Conservation (phyloP, 2,329 filamentous ascomycete genomes). For the Talaromyces sp. region DNA sequence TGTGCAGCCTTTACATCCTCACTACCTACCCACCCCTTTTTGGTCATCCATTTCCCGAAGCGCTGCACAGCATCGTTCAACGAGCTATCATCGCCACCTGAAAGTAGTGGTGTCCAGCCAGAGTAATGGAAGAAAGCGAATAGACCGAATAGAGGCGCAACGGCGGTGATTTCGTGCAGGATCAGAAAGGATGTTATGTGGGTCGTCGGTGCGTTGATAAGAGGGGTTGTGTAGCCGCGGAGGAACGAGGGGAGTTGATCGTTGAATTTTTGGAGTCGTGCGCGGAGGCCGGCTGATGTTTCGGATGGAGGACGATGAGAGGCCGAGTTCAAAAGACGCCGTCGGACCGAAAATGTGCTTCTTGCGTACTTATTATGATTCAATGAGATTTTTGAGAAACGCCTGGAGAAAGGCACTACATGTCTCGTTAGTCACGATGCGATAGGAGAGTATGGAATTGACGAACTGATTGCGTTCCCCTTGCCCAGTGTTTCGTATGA, state of each 20-base stretch:
- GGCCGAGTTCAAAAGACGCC: slow-evolving; percentile 15
- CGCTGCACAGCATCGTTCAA: slow-evolving; percentile 62
- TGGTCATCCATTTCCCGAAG: slow-evolving; percentile 72
- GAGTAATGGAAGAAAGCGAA: slow-evolving; percentile 77
- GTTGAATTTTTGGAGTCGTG: slow-evolving; percentile 36
- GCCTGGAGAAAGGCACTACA: not conserved
- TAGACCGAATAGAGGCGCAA: slow-evolving; percentile 73
- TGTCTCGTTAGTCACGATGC: not conserved
- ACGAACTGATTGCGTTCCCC: not conserved
- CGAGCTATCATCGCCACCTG: slow-evolving; percentile 29
- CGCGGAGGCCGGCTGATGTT: slow-evolving; percentile 23
- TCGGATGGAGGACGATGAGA: slow-evolving; percentile 11
- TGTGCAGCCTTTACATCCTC: slow-evolving; percentile 45
- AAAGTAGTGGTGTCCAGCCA: slow-evolving; percentile 63
- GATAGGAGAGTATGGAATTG: not conserved
- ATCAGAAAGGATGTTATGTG: slow-evolving; percentile 84
- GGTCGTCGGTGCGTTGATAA: slow-evolving; percentile 73
- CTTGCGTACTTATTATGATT: slow-evolving; percentile 7
- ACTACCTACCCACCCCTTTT: slow-evolving; percentile 72
- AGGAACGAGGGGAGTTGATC: slow-evolving; percentile 62
- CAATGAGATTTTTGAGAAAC: not conserved
- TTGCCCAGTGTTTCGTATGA: not conserved
- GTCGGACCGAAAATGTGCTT: slow-evolving; percentile 1
- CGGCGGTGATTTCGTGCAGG: slow-evolving; percentile 86
- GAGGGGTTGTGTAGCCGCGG: slow-evolving; percentile 63